Base-by-base conservation (phyloP, 148 eudicot genomes). In the Diospyros lotus region DNA sequence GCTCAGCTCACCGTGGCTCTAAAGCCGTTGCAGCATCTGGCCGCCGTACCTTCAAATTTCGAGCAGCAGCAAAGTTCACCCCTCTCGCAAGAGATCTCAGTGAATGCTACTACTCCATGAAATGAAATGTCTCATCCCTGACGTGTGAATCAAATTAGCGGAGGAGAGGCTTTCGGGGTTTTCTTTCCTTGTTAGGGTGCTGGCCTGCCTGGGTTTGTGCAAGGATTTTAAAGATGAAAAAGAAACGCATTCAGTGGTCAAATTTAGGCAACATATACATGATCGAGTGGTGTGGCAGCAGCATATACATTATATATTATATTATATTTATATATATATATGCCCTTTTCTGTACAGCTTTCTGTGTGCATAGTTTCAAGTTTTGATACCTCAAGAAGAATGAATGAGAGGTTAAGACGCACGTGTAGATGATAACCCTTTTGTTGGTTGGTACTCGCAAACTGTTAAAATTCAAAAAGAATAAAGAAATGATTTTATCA, bases 1-100 rank as follows among this genome's bases (percentile, higher is more conserved):
- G 91, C 86, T 6, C 92, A 95, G 80, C 94, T 95, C n/a, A 76
- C 84, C 52, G 86, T 81, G 78, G 96, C 98, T 76, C 86, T 95
- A 38, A 89, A 86, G 84, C 85, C 93, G 2, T 80, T 93, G 84
- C 94, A 93, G 79, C 91, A 84, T 54, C 91, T 93, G 66, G 94
- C 72, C 44, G 94, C 72, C 44, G 63, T 83, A 53, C 85, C 94
- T 64, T 74, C 93, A 58, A 79, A 81, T 70, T 76, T 51, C 17
- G 96, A 85, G 51, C 88, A 88, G 72, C 28, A 28, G 28, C 92
- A 84, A 78, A 81, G 73, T 72, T 64, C 86, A 45, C 77, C 82
- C 3, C 72, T 84, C 48, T 75, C 75, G 1, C 82, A 78, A 4
- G 85, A 89, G 83, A 85, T 89, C 44, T 77, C 90, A 62, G 90